Evolutionary conservation across 345 rosid species (phyloP), one percentile per base, ranked within the genome.

Genomic region (Microcos paniculata): DNA sequence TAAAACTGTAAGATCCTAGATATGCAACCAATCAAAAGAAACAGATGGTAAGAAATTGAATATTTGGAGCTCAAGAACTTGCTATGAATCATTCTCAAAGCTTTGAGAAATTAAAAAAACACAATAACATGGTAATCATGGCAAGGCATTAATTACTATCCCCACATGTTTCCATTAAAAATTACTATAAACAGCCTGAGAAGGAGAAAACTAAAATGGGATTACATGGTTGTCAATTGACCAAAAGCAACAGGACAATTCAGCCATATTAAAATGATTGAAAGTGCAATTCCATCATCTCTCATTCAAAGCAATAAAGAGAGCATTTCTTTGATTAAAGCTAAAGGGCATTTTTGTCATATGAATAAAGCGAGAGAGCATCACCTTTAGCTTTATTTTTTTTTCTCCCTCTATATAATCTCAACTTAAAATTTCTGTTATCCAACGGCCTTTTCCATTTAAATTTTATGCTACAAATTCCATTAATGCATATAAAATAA

Each of bases 241-340:
- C 43, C 43, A 73, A 82, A 87, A 83, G 84, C 72, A 73, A 84
- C 76, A 73, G 85, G 80, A 78, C 63, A 80, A 71, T 73, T 78
- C 30, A 76, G 74, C 82, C 80, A 88, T 80, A 82, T 73, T 77
- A 62, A 70, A 70, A 79, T 71, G 74, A 76, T 71, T 82, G 83
- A 87, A 87, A 87, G 84, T 79, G 84, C 81, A 84, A 82, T 65
- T 80, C 72, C 88, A 83, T 78, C 87, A 70, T 81, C 82, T 82
- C 79, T 74, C 83, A 82, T 80, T 84, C 86, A 87, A 90, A 80
- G 82, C 75, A 84, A 84, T 77, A 84, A 85, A 84, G 85, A 84
- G 85, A 75, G 66, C 72, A 48, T 19, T n/a, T 7, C 74, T 78
- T 81, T 87, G 87, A 77, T 87, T 86, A 90, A 90, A 89, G 92